Conservation (phyloP, 2,329 filamentous ascomycete species). For the Zarea fungicola region DNA sequence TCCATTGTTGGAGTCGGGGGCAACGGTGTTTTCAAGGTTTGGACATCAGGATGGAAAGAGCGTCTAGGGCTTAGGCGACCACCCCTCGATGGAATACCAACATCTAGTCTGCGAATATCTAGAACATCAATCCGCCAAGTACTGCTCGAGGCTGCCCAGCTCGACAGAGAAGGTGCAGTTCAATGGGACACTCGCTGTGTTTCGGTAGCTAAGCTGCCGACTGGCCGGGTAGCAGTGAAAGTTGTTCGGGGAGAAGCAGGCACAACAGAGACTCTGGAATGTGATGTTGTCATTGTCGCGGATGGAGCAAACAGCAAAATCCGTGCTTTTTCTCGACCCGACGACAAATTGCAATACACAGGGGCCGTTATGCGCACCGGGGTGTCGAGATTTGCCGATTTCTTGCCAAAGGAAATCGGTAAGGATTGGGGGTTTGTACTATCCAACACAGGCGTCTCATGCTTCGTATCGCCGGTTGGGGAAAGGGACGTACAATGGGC, state of each 20-base stretch:
- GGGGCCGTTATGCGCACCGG: slow-evolving; percentile 36
- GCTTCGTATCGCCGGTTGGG: slow-evolving; percentile 42
- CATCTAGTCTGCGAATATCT: slow-evolving; percentile 31
- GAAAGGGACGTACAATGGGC: slow-evolving; percentile 36
- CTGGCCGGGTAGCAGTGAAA: slow-evolving; percentile 21
- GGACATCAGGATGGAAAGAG: slow-evolving; percentile 33
- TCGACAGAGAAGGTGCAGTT: slow-evolving; percentile 16
- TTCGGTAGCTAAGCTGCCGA: slow-evolving; percentile 18
- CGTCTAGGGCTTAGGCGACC: slow-evolving; percentile 27
- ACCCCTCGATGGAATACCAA: slow-evolving; percentile 29
- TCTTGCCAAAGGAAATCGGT: slow-evolving; percentile 28
- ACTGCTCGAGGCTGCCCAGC: slow-evolving; percentile 24
- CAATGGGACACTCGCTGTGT: slow-evolving; percentile 25
- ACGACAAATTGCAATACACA: slow-evolving; percentile 33
- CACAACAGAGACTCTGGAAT: slow-evolving; percentile 20
- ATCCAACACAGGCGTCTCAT: slow-evolving; percentile 32
- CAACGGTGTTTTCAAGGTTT: slow-evolving; percentile 34
- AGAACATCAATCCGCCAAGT: slow-evolving; percentile 30
- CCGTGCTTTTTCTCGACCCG: slow-evolving; percentile 31
- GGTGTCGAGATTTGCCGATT: slow-evolving; percentile 29
- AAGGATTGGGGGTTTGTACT: slow-evolving; percentile 37
- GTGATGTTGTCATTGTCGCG: slow-evolving; percentile 40
- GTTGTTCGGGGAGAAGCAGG: slow-evolving; percentile 11
- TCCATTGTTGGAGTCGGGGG: slow-evolving; percentile 27
- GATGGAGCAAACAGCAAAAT: slow-evolving; percentile 41